Evolutionary conservation across 2,329 filamentous ascomycete species (phyloP), one percentile per base, ranked within the genome.

Genomic region (Talaromyces verruculosus): DNA sequence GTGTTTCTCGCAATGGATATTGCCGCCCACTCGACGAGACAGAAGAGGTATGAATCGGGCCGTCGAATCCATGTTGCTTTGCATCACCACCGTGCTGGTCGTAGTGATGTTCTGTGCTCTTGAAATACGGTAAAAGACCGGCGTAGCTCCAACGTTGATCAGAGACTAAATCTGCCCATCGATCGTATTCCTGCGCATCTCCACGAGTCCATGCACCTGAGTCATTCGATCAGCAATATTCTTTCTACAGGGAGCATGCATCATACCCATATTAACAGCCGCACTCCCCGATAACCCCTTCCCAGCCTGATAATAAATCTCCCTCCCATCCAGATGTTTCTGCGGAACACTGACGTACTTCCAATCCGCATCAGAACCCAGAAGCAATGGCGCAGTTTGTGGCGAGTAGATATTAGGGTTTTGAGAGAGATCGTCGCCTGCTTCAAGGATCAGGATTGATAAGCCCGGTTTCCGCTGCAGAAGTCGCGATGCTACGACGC

Each of bases 401-500:
- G 61, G 22, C 19, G 47, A 33, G 47, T 63, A 41, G 8, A 55
- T 19, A 19, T 55, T 3, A 28, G 61, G 37, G n/a, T 63, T 63
- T 28, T 41, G 28, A 7, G 49, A 57, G 17, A 53, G 61, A 22
- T 63, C 61, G 3, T 19, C 22, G 51, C 93, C 93, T 70, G 89
- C 93, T 82, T 97, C 93, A 76, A 97, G 90, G 73, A 96, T 79
- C 65, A 96, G 86, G 66, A 94, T 86, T 69, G 86, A 89, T 81
- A 91, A 92, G 77, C 91, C 84, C 58, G 93, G 92, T 53, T 96
- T 84, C 77, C 95, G 94, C 77, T 92, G 87, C 30, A 91, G 88
- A 67, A 96, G 85, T 60, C 91, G 88, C 63, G 89, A 88, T 63
- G 91, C 92, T 72, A 95, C 86, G 67, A 94, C 91, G 81, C 91